phyloP scores from a whole-genome alignment of 495 filamentous ascomycete genomes.

The Neurospora discreta region DNA sequence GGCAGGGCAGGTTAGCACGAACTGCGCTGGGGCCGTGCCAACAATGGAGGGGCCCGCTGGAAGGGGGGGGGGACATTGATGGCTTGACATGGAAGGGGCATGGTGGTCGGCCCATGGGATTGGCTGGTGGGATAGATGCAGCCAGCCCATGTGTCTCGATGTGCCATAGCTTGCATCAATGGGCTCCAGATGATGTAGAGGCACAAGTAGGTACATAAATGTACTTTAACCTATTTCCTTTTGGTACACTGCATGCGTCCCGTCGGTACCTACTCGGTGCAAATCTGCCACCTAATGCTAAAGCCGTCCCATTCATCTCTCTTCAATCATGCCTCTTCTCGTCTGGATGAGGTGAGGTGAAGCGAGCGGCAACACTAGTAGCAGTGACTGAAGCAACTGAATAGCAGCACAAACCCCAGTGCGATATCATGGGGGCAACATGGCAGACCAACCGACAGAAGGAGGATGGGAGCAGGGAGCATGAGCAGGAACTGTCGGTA shows the following conservation, averaged over 20 bases:
- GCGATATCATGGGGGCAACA: not conserved
- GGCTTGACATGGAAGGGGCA: not conserved
- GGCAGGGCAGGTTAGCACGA: slow-evolving; percentile 12
- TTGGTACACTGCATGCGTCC: no score
- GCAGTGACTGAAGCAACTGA: not conserved
- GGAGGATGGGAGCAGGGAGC: not conserved
- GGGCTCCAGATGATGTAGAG: not conserved
- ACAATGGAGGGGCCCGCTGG: slow-evolving; percentile 4
- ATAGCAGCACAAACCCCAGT: not conserved
- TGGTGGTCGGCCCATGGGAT: not conserved
- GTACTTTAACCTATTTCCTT: no score
- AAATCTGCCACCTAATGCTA: not conserved
- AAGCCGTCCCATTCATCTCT: not conserved
- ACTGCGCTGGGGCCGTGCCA: slow-evolving; percentile 1
- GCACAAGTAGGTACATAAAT: no score
- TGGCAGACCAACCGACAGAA: not conserved
- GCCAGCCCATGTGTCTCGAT: not conserved
- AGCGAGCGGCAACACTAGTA: not conserved
- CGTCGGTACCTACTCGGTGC: not conserved
- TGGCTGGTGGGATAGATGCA: not conserved
- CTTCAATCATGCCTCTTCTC: not conserved
- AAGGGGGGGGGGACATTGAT: not conserved
- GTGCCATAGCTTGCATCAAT: not conserved
- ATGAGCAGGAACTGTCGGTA: not conserved
- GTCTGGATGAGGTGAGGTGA: not conserved